Evolutionary conservation across 768 basidiomycete species (phyloP).

Genomic region (Suillus subaureus): DNA sequence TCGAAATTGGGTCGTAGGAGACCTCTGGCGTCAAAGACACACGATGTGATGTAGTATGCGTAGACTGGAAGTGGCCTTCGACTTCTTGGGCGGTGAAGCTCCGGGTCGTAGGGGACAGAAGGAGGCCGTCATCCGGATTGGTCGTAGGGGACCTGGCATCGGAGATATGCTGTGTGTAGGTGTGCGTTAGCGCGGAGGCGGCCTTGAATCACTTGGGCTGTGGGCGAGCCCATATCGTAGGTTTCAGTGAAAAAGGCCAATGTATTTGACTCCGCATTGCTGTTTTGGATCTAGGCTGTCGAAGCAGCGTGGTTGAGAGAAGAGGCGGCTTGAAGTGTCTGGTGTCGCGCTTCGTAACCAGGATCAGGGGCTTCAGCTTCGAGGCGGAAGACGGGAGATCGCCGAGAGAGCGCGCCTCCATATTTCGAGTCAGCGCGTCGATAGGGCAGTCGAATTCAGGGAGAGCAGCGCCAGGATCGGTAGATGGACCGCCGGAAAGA

Average conservation of each 20-base stretch:
- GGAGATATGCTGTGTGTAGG: background rate
- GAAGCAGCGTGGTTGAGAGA: background rate
- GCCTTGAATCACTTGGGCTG: background rate
- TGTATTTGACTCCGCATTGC: background rate
- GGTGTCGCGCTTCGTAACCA: background rate
- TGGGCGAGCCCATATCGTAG: background rate
- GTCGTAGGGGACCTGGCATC: background rate
- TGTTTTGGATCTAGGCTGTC: background rate
- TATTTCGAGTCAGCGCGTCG: background rate
- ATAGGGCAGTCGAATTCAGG: background rate
- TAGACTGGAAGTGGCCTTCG: background rate
- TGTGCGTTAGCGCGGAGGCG: background rate
- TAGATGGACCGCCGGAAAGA: background rate
- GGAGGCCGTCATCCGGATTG: background rate
- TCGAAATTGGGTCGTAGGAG: background rate
- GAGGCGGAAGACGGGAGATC: background rate
- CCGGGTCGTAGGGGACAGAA: background rate
- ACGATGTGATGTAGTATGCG: background rate
- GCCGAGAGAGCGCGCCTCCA: background rate
- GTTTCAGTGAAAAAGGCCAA: background rate
- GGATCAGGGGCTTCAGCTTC: background rate
- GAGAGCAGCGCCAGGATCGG: background rate
- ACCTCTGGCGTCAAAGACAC: background rate
- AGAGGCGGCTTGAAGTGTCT: background rate
- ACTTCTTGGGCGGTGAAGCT: conserved; percentile 1